Percentiles rank a stretch among this genome's conserved stretches.
Evolutionary conservation across 1,284 basidiomycete species (phyloP).

Genomic region (Pseudozyma pruni): DNA sequence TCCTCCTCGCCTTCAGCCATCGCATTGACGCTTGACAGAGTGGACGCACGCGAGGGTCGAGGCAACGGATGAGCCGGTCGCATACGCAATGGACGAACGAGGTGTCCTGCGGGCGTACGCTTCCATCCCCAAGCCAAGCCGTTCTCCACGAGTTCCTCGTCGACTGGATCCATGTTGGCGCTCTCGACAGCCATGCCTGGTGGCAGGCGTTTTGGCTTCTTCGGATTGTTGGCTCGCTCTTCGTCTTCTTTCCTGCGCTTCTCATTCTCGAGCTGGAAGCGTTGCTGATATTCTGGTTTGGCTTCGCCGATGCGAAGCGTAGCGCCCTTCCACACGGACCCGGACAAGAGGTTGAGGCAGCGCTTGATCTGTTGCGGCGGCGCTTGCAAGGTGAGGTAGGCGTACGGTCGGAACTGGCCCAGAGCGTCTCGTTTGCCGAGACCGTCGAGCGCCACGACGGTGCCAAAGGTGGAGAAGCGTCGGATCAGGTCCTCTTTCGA

Average conservation of each 20-base stretch:
- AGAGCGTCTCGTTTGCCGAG: constrained; percentile 46
- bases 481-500: constrained; percentile 49
- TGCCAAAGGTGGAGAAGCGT: constrained; percentile 57
- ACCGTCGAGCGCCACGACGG: constrained; percentile 49
- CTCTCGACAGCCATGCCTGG: constrained; percentile 52
- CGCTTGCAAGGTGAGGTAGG: constrained; percentile 55
- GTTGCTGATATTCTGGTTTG: constrained; percentile 46
- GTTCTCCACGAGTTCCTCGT: constrained; percentile 35
- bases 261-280: constrained; percentile 27
- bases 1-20: constrained; percentile 14
- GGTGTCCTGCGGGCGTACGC: constrained; percentile 57
- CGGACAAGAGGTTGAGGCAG: constrained; percentile 55
- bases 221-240: constrained; percentile 6
- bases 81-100: constrained; percentile 62
- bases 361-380: constrained; percentile 44
- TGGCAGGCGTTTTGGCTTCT: constrained; percentile 38
- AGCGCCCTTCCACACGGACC: constrained; percentile 63
- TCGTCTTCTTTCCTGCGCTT: constrained; percentile 26
- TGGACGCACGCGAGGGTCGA: constrained; percentile 26
- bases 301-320: constrained; percentile 62
- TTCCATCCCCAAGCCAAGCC: constrained; percentile 64
- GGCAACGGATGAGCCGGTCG: constrained; percentile 57
- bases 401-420: constrained; percentile 48
- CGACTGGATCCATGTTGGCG: constrained; percentile 44
- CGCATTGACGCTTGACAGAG: constrained; percentile 10